A percentile compares a stretch with the other conserved stretches of the same genome.
These are phyloP conservation scores for Musa schizocarpa DNA, from an alignment of 176 grass and related monocot species.

Conservation along the genomic window DNA sequence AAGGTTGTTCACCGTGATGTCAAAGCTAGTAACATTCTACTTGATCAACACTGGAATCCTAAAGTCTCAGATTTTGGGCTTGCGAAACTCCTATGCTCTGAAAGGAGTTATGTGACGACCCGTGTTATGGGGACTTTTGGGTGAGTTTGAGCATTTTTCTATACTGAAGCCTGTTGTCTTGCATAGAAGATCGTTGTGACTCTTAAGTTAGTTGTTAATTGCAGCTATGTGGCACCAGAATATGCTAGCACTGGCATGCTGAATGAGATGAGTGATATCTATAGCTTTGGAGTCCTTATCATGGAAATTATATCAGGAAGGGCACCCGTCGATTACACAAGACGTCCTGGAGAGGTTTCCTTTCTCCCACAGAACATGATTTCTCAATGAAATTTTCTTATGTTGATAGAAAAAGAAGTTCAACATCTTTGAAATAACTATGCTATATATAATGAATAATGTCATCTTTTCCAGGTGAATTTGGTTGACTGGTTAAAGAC, in stretches of 20 bases:
- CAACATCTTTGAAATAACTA: background rate
- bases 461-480: constrained; percentile 45
- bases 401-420: background rate
- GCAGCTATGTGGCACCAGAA: constrained; percentile 88
- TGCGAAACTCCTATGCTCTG: constrained; percentile 76
- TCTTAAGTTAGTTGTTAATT: background rate
- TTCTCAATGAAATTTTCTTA: background rate
- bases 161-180: background rate
- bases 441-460: background rate
- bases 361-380: background rate
- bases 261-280: constrained; percentile 90
- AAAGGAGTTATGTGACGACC: constrained; percentile 58
- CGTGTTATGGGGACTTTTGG: constrained; percentile 97
- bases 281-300: constrained; percentile 87
- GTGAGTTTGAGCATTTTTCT: constrained; percentile 27
- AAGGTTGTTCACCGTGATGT: constrained; percentile 92
- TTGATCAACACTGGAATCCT: constrained; percentile 75
- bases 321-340: constrained; percentile 85
- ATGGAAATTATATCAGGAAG: constrained; percentile 89
- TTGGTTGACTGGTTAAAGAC: constrained; percentile 84
- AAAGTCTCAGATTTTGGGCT: constrained; percentile 94
- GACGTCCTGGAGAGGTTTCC: constrained; percentile 49
- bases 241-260: constrained; percentile 88
- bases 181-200: background rate
- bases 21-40: constrained; percentile 94